Evolutionary conservation across 2,329 filamentous ascomycete genomes (phyloP).

Genomic region (Cercospora beticola): DNA sequence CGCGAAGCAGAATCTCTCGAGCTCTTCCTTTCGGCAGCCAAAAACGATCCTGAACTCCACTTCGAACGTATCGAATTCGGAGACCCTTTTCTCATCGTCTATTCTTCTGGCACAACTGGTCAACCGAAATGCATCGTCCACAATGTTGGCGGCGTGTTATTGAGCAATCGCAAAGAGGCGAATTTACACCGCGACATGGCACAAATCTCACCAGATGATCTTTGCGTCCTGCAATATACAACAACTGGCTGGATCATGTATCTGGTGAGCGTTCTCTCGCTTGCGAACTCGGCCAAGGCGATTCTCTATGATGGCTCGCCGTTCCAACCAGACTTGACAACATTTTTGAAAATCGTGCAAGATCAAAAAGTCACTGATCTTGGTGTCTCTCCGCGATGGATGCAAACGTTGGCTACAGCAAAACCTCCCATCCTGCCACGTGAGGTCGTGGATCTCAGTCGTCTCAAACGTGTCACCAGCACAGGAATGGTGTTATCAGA

Average conservation of each 20-base stretch:
- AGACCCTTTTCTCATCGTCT: conserved; percentile 71
- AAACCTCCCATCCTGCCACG: conserved; percentile 58
- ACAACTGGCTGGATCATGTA: conserved; percentile 90
- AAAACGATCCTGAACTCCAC: conserved; percentile 43
- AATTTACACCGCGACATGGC: conserved; percentile 52
- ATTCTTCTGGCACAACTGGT: conserved; percentile 78
- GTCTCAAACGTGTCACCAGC: conserved; percentile 61
- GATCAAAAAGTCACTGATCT: conserved; percentile 68
- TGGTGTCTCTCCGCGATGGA: conserved; percentile 73
- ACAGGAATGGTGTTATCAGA: conserved; percentile 83
- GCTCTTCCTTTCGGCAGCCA: conserved; percentile 43
- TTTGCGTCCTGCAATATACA: conserved; percentile 58
- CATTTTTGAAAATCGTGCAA: conserved; percentile 62
- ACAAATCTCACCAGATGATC: conserved; percentile 31
- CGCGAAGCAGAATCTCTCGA: conserved; percentile 48
- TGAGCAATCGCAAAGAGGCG: conserved; percentile 63
- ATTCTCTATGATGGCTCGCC: conserved; percentile 83
- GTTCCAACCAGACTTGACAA: conserved; percentile 66
- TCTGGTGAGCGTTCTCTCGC: conserved; percentile 57
- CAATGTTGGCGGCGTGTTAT: conserved; percentile 63
- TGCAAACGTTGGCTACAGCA: conserved; percentile 69
- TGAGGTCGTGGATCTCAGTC: conserved; percentile 61
- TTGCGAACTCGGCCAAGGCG: conserved; percentile 61
- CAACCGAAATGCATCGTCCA: conserved; percentile 85
- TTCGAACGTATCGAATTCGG: conserved; percentile 66